Evolutionary conservation across 345 rosid genomes (phyloP).

Genomic region (Eucalyptus microcorys): DNA sequence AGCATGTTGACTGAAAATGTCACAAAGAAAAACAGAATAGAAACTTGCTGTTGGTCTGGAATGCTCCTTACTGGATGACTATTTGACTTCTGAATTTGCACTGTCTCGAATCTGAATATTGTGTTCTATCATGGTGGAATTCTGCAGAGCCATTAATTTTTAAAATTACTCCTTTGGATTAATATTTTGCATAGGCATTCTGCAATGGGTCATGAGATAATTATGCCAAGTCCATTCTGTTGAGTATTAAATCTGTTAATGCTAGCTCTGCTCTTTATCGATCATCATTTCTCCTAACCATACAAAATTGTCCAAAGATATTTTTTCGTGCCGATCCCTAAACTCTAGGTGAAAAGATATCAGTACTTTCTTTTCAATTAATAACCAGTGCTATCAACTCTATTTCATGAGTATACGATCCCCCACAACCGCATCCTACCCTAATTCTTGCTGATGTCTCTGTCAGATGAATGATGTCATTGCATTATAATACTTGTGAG

Average conservation of each 20-base stretch:
- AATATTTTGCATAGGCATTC: background rate
- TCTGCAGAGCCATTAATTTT: background rate
- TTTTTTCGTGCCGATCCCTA: background rate
- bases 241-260: background rate
- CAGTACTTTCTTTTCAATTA: too few species aligned
- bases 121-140: background rate
- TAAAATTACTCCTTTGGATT: too few species aligned
- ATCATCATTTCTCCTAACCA: too few species aligned
- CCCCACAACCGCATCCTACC: background rate
- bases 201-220: background rate
- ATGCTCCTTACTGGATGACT: background rate
- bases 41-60: background rate
- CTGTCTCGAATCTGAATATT: too few species aligned
- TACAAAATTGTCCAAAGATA: background rate
- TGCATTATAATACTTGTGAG: background rate
- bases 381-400: too few species aligned
- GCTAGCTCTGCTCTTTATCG: background rate
- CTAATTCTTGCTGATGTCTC: background rate
- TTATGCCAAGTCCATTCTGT: background rate
- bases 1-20: background rate
- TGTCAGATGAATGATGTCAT: background rate
- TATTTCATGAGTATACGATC: too few species aligned
- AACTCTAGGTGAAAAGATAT: background rate
- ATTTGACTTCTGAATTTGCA: background rate
- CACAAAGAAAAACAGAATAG: background rate